These are phyloP conservation scores for Tetrastigma voinierianum DNA, from an alignment of 164 flowering plant genomes.

Conservation along the genomic window DNA sequence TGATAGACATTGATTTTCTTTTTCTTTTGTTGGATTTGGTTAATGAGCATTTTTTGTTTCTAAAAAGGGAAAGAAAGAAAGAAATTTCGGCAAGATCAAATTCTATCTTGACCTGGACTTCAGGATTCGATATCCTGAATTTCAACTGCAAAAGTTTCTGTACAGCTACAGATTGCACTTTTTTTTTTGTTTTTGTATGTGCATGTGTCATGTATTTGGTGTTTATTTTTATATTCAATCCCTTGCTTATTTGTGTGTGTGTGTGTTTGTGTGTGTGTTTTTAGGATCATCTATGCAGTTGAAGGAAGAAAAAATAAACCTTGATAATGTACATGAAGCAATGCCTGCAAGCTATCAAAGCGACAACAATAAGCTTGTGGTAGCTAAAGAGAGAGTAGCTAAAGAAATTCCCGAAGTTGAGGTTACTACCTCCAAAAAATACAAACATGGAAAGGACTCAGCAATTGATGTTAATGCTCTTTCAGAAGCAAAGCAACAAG, in stretches of 20 bases:
- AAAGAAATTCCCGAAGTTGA: slow-evolving; percentile 13
- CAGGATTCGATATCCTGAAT: no score
- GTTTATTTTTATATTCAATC: not conserved
- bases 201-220: no score
- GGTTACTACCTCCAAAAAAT: slow-evolving; percentile 17
- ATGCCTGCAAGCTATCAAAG: slow-evolving; percentile 18
- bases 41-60: no score
- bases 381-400: slow-evolving; percentile 10
- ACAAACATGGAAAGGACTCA: slow-evolving; percentile 20
- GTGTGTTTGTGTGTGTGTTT: not conserved
- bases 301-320: slow-evolving; percentile 20
- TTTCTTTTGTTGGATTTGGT: no score
- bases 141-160: no score
- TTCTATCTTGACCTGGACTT: no score
- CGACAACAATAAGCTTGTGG: slow-evolving; percentile 13
- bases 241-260: not conserved
- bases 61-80: no score
- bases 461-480: slow-evolving; percentile 9
- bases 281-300: slow-evolving; percentile 30
- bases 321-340: slow-evolving; percentile 23
- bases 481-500: slow-evolving; percentile 13
- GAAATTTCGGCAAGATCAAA: no score
- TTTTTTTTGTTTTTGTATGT: no score
- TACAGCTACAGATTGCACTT: no score
- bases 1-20: no score